These are phyloP conservation scores for Teunomyces barrocoloradensis DNA, from an alignment of 805 yeast species.

Conservation along the genomic window DNA sequence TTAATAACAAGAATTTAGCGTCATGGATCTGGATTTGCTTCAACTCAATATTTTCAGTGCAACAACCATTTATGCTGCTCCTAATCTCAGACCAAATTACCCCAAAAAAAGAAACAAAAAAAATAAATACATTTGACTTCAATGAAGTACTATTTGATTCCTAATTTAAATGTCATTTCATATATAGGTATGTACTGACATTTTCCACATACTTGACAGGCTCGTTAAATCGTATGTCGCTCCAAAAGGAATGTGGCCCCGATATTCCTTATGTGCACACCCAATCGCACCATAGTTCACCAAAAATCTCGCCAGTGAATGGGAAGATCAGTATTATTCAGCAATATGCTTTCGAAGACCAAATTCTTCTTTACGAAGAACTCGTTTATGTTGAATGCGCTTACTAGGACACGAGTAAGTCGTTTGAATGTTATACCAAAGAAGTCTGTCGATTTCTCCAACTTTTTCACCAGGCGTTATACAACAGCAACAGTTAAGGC, in stretches of 20 bases:
- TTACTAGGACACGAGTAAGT: constrained; percentile 19
- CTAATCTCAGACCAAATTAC: no score
- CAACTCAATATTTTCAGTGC: no score
- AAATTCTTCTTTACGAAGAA: constrained; percentile 61
- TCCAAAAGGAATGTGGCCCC: background rate
- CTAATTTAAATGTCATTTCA: no score
- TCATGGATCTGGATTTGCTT: no score
- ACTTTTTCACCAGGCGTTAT: constrained; percentile 3
- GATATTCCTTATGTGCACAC: background rate
- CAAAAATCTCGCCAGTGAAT: background rate
- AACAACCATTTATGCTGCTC: no score
- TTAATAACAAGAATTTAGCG: no score
- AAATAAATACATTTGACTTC: no score
- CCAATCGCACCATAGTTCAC: background rate
- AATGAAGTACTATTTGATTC: no score
- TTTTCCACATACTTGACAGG: no score
- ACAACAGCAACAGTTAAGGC: constrained; percentile 4
- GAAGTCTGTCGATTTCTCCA: background rate
- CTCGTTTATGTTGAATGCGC: constrained; percentile 40
- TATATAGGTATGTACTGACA: no score
- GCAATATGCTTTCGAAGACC: constrained; percentile 41
- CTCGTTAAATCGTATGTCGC: no score
- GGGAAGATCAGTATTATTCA: background rate
- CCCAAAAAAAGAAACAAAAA: no score
- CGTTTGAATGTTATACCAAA: constrained; percentile 16